Evolutionary conservation across 1,284 basidiomycete genomes (phyloP).

Genomic region (Tilletia walkeri): DNA sequence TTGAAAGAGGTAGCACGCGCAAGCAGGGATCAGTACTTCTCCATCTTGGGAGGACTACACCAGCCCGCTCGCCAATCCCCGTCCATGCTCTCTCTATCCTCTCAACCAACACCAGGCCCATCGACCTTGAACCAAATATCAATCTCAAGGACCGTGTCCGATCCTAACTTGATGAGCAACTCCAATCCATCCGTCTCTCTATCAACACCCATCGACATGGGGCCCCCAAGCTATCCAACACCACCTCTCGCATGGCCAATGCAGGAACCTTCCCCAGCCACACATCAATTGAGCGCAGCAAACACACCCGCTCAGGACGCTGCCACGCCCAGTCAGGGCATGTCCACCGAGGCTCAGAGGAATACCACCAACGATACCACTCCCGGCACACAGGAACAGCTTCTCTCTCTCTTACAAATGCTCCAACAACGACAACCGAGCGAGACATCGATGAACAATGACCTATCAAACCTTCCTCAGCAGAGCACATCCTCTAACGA

Average conservation of each 20-base stretch:
- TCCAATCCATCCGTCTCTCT: background rate
- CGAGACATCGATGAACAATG: background rate
- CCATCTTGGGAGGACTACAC: slow-evolving; percentile 20
- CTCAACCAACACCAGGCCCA: background rate
- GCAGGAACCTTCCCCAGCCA: background rate
- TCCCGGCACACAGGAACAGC: slow-evolving; percentile 5
- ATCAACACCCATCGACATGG: slow-evolving; percentile 5
- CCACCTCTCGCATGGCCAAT: background rate
- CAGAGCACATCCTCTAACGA: slow-evolving; percentile 5
- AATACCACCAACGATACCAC: background rate
- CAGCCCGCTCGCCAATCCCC: background rate
- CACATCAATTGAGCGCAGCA: background rate
- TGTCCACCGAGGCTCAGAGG: background rate
- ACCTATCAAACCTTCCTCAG: too few relatives aligned
- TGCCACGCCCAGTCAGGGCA: background rate
- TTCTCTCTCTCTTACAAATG: background rate
- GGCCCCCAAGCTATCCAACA: background rate
- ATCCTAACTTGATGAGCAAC: background rate
- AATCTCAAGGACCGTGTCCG: background rate
- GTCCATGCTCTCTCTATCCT: background rate
- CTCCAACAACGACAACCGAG: slow-evolving; percentile 13
- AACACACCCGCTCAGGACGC: background rate
- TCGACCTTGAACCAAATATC: background rate
- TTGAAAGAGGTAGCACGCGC: slow-evolving; percentile 46
- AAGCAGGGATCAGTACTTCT: slow-evolving; percentile 45